Percentiles rank a stretch among this genome's conserved stretches.
These are phyloP conservation scores for Puccinia hordei DNA, from an alignment of 1,284 basidiomycete species.

Conservation along the genomic window DNA sequence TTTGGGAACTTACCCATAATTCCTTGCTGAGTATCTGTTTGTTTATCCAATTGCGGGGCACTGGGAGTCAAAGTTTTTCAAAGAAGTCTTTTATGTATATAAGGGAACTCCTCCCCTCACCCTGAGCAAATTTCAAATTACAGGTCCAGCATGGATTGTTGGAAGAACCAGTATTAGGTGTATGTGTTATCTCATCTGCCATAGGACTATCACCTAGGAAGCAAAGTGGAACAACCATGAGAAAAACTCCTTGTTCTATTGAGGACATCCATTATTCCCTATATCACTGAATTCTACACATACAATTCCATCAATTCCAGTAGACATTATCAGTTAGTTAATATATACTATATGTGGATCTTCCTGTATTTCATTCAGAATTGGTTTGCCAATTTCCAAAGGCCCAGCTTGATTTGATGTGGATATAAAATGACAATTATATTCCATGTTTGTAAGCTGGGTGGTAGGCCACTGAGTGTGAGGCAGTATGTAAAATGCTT, in stretches of 20 bases:
- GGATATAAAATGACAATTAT: constrained; percentile 61
- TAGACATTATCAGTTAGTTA: too few relatives aligned
- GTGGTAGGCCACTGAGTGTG: too few relatives aligned
- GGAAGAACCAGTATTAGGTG: background rate
- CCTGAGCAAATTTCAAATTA: background rate
- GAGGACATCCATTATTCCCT: too few relatives aligned
- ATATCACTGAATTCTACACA: too few relatives aligned
- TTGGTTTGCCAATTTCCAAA: too few relatives aligned
- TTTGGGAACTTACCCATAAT: background rate
- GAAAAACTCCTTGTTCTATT: background rate
- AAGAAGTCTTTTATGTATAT: background rate
- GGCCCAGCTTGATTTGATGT: constrained; percentile 61
- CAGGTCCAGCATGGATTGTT: constrained; percentile 10
- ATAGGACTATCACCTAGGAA: constrained; percentile 20
- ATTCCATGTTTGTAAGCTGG: too few relatives aligned
- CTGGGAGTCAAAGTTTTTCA: constrained; percentile 45
- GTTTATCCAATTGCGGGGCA: too few relatives aligned
- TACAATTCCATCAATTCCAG: too few relatives aligned
- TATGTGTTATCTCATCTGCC: background rate
- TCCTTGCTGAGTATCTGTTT: too few relatives aligned
- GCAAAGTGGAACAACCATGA: background rate
- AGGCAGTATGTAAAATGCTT: too few relatives aligned
- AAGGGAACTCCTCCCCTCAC: background rate
- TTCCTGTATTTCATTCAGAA: background rate
- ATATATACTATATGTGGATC: too few relatives aligned